Evolutionary conservation across 2,329 filamentous ascomycete species (phyloP).

Genomic region (Alternaria incomplexa): DNA sequence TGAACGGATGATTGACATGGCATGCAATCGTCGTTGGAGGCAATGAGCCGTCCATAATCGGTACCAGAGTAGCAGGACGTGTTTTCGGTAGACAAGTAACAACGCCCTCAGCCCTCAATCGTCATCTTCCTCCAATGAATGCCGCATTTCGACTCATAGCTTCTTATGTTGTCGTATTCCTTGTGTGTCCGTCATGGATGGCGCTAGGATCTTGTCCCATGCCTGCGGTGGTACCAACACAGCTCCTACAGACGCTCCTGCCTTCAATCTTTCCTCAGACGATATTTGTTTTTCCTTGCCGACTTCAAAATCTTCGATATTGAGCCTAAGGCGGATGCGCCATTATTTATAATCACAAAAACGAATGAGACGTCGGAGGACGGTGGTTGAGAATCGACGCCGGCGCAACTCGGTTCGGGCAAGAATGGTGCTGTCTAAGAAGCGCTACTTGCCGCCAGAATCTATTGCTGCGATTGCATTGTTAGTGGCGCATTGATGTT

Average conservation of each 20-base stretch:
- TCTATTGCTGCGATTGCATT: not conserved
- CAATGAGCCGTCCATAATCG: conserved; percentile 9
- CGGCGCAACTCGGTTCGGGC: not conserved
- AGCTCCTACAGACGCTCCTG: conserved; percentile 51
- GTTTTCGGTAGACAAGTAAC: conserved; percentile 33
- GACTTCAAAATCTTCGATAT: conserved; percentile 48
- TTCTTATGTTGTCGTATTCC: conserved; percentile 35
- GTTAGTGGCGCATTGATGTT: not conserved
- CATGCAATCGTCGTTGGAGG: not conserved
- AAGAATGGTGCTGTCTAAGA: not conserved
- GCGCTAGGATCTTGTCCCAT: conserved; percentile 56
- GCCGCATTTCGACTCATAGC: conserved; percentile 24
- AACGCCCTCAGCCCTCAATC: conserved; percentile 6
- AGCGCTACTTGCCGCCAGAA: not conserved
- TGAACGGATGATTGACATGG: not conserved
- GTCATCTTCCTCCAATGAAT: conserved; percentile 33
- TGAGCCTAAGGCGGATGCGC: conserved; percentile 46
- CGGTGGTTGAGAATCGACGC: not conserved
- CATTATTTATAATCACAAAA: conserved; percentile 53
- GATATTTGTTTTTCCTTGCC: conserved; percentile 43
- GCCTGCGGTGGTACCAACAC: conserved; percentile 58
- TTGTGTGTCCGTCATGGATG: conserved; percentile 48
- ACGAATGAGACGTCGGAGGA: conserved; percentile 34
- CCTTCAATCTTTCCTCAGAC: conserved; percentile 49
- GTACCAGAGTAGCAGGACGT: conserved; percentile 27